Conservation (phyloP, 345 rosid species). For the Cardamine occulta region DNA sequence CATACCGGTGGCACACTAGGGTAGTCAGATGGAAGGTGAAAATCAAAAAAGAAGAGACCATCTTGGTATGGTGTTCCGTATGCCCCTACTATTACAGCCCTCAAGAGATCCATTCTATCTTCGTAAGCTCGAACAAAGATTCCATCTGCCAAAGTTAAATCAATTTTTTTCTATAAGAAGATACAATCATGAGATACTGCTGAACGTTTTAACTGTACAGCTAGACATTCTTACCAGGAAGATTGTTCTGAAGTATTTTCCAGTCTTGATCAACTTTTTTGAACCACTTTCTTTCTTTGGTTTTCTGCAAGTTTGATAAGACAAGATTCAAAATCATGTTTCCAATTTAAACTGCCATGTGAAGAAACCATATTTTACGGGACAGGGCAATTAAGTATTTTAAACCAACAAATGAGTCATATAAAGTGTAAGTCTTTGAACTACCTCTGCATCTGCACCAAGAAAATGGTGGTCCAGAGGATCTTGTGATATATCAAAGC, state of each 20-base stretch:
- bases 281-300: constrained; percentile 82
- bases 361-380: constrained; percentile 2
- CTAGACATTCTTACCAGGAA: constrained; percentile 69
- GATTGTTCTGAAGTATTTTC: constrained; percentile 94
- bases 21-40: constrained; percentile 86
- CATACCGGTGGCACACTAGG: constrained; percentile 91
- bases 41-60: constrained; percentile 97
- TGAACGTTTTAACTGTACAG: not conserved
- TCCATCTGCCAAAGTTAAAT: constrained; percentile 61
- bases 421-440: constrained; percentile 13
- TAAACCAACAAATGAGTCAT: constrained; percentile 11
- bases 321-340: constrained; percentile 23
- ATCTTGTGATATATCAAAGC: constrained; percentile 76
- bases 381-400: not conserved
- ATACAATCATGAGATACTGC: constrained; percentile 15
- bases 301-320: constrained; percentile 55
- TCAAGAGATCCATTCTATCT: constrained; percentile 92
- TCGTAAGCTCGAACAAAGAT: constrained; percentile 88
- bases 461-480: constrained; percentile 87
- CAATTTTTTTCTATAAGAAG: not conserved
- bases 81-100: constrained; percentile 93
- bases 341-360: constrained; percentile 9
- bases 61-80: constrained; percentile 99
- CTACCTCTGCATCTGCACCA: constrained; percentile 71
- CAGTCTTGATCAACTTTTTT: constrained; percentile 98